Percentiles rank a stretch among this genome's conserved stretches.
Evolutionary conservation across 768 basidiomycete species (phyloP).

Genomic region (Collybia sordida): DNA sequence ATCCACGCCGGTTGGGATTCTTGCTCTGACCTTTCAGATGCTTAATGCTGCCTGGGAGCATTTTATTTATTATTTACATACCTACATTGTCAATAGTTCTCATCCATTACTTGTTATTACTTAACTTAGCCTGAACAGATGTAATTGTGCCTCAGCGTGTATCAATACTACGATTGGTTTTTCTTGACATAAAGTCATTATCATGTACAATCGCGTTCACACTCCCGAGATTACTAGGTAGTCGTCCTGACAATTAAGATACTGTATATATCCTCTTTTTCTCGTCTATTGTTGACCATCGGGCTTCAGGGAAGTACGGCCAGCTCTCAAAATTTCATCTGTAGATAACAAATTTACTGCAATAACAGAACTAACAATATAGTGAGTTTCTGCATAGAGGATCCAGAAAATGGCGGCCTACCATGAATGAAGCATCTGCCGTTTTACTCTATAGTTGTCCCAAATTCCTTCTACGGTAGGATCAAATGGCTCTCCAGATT

Average conservation of each 20-base stretch:
- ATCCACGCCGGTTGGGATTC: constrained; percentile 61
- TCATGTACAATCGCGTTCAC: too few relatives aligned
- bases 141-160: background rate
- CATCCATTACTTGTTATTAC: constrained; percentile 1
- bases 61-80: constrained; percentile 3
- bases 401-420: constrained; percentile 33
- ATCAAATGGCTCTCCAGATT: constrained; percentile 95
- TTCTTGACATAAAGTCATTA: too few relatives aligned
- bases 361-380: constrained; percentile 72
- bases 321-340: constrained; percentile 92
- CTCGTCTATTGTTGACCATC: constrained; percentile 55
- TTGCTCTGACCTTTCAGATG: constrained; percentile 38
- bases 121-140: background rate
- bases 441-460: constrained; percentile 99
- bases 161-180: too few relatives aligned
- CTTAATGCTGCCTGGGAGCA: constrained; percentile 4
- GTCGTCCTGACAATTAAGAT: background rate
- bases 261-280: background rate
- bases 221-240: too few relatives aligned
- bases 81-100: too few relatives aligned
- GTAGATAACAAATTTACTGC: constrained; percentile 93
- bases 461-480: constrained; percentile 95
- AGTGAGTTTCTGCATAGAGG: constrained; percentile 15
- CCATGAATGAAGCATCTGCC: constrained; percentile 98
- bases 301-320: constrained; percentile 83